Conservation (phyloP, 2,329 filamentous ascomycete genomes). For the Trichoderma atroviride region DNA sequence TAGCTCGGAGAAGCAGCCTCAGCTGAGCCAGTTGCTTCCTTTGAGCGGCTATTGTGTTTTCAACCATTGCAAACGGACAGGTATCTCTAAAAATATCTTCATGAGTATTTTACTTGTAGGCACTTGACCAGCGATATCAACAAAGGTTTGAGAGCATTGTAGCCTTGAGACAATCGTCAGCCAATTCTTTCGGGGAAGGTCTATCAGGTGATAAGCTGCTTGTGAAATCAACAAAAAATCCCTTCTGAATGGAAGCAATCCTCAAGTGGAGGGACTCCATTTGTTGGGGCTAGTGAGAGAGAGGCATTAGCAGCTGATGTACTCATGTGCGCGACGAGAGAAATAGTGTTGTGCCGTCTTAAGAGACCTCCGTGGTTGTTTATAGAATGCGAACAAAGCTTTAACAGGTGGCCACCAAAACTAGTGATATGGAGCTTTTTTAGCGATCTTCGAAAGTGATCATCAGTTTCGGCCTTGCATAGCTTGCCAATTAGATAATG, state of each 20-base stretch:
- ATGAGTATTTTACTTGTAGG: background rate
- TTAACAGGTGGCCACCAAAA: background rate
- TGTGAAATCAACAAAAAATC: background rate
- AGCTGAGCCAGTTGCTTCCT: background rate
- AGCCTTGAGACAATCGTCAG: background rate
- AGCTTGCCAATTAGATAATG: background rate
- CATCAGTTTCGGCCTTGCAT: background rate
- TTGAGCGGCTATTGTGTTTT: background rate
- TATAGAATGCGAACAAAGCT: background rate
- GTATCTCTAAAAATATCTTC: constrained; percentile 6
- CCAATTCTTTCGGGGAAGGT: background rate
- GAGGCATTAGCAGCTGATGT: background rate
- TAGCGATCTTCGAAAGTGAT: background rate
- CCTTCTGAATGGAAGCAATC: background rate
- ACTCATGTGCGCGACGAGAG: background rate
- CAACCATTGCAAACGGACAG: background rate
- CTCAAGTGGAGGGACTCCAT: background rate
- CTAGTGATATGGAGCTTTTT: background rate
- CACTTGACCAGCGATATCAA: background rate
- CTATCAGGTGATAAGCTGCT: background rate
- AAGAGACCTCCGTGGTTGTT: background rate
- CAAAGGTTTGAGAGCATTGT: background rate
- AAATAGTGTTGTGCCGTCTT: background rate
- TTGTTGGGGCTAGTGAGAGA: background rate
- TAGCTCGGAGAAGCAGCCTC: background rate